Evolutionary conservation across 768 basidiomycete genomes (phyloP), one percentile per base, ranked within the genome.

Genomic region (Leccinum rimulosum): DNA sequence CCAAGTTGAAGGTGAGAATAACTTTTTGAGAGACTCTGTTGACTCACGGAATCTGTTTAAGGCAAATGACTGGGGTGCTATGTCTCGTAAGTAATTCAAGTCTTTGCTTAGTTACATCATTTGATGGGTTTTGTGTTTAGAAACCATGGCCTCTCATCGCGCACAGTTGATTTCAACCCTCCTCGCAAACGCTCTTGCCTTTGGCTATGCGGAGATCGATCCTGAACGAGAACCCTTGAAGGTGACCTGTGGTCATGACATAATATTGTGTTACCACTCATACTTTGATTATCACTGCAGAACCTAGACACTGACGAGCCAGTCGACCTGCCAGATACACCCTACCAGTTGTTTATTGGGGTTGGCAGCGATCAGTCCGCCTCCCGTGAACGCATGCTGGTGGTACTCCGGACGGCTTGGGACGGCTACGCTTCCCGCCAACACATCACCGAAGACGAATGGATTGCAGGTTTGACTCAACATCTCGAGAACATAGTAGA

Each of bases 41-140:
- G 7, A 56, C 27, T 45, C 6, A 8, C 15, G 25, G 17, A 25
- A 48, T 2, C 2, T 50, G 2, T 50, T 50, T 9, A 57, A 85
- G 85, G 79, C 82, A 2, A 85, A 85, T 36, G 86, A 87, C 60
- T 87, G 86, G 85, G 82, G 83, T 15, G 76, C 85, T 0, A 73
- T 86, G 52, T 85, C 85, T 50, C 84, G 86, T 87, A 62, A 27
- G 48, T 28, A 15, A 14, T 15, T 2, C 3, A 14, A n/a, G 2
- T 27, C 30, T 33, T 30, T 30, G 27, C 7, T 49, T 22, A n/a
- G 1, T 14, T 19, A 12, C 5, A 45, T 19, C 43, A 19, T 43
- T 4, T 49, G 27, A 56, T 14, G 45, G 62, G 8, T 48, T 14
- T n/a, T 9, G 17, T 47, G 1, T 59, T 9, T 57, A 83, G 81